Percentiles rank a stretch among this genome's conserved stretches.
Evolutionary conservation across 2,329 filamentous ascomycete species (phyloP).

Genomic region (Colletotrichum paranaense): DNA sequence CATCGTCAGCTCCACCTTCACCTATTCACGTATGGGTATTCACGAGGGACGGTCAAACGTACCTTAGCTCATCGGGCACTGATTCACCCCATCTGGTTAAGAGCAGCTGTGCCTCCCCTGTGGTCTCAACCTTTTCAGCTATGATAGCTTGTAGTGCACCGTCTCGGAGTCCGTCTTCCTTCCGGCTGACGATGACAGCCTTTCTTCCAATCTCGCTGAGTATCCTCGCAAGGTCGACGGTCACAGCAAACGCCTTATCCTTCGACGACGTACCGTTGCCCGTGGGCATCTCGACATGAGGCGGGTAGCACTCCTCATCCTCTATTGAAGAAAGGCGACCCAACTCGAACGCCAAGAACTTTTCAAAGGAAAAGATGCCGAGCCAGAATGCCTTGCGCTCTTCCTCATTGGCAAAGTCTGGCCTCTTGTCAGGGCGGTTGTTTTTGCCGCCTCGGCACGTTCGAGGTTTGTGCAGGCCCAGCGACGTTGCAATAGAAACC

Average conservation of each 20-base stretch:
- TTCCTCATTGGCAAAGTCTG: background rate
- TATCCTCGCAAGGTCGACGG: conserved; percentile 17
- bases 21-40: no score
- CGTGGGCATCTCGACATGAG: background rate
- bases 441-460: background rate
- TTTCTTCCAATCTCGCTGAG: conserved; percentile 27
- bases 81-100: conserved; percentile 31
- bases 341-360: conserved; percentile 26
- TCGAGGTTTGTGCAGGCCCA: conserved; percentile 39
- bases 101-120: conserved; percentile 22
- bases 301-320: conserved; percentile 21
- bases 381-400: conserved; percentile 20
- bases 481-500: conserved; percentile 39
- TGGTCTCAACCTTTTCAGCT: conserved; percentile 25
- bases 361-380: conserved; percentile 19
- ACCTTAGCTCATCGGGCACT: conserved; percentile 29
- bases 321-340: conserved; percentile 24
- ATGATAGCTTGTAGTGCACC: conserved; percentile 12
- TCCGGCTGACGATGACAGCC: conserved; percentile 17
- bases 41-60: background rate
- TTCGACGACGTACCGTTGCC: background rate
- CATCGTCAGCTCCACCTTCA: background rate
- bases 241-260: conserved; percentile 6
- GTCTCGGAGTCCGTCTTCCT: conserved; percentile 12
- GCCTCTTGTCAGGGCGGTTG: background rate